phyloP scores from a whole-genome alignment of 331 rosid species.

The Phaseolus coccineus region DNA sequence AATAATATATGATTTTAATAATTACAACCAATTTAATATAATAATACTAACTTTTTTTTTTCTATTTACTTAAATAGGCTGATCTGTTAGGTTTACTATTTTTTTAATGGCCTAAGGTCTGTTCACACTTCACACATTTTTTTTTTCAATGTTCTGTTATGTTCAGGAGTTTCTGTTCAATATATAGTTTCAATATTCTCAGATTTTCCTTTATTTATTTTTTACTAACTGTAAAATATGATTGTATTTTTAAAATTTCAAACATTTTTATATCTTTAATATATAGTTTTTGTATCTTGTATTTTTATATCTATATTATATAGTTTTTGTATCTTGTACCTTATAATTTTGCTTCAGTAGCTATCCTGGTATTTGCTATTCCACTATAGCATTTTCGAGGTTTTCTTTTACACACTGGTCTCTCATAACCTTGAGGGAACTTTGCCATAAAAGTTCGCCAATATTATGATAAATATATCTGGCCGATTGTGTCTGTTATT shows the following conservation, averaged over 20 bases:
- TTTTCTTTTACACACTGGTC: not conserved
- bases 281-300: not conserved
- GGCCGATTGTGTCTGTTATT: not conserved
- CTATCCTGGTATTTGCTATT: not conserved
- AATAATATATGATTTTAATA: no score
- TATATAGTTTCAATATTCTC: not conserved
- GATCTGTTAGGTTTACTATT: no score
- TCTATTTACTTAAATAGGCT: no score
- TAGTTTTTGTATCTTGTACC: not conserved
- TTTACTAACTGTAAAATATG: not conserved
- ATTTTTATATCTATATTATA: not conserved
- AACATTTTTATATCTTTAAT: not conserved
- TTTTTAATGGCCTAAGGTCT: not conserved
- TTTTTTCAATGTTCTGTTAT: not conserved
- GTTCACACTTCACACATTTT: not conserved
- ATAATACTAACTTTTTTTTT: no score
- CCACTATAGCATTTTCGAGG: not conserved
- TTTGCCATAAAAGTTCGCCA: not conserved
- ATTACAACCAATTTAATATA: no score
- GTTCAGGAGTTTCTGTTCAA: not conserved
- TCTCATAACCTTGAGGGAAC: not conserved
- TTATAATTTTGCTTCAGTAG: not conserved
- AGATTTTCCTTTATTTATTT: not conserved
- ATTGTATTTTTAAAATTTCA: not conserved
- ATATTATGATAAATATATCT: not conserved